These are phyloP conservation scores for Septoria linicola DNA, from an alignment of 2,329 filamentous ascomycete species.

Conservation along the genomic window DNA sequence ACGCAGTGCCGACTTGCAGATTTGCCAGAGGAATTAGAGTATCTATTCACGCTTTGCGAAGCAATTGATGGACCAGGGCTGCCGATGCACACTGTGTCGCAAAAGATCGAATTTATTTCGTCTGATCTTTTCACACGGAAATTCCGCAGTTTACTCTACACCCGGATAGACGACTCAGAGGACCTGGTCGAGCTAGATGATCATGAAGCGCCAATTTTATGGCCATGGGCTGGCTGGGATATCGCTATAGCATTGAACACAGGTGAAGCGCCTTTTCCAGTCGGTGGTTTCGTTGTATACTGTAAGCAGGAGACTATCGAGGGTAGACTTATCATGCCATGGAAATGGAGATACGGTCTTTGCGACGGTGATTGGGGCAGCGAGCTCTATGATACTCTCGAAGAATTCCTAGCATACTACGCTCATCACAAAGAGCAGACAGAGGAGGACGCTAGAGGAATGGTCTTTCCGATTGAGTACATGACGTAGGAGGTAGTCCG, in stretches of 20 bases:
- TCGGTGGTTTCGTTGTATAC: background rate
- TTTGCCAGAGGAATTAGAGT: slow-evolving; percentile 5
- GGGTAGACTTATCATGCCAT: background rate
- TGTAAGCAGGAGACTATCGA: background rate
- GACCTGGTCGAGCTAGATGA: too few species aligned
- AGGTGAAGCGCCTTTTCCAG: background rate
- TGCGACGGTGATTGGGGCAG: slow-evolving; percentile 3
- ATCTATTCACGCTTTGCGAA: background rate
- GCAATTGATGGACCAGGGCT: background rate
- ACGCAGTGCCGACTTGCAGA: background rate
- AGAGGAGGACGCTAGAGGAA: background rate
- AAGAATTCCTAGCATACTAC: slow-evolving; percentile 5
- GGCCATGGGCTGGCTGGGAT: background rate
- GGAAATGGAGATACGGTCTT: slow-evolving; percentile 9
- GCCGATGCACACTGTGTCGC: background rate
- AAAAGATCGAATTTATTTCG: background rate
- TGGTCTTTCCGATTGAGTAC: background rate
- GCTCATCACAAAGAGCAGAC: background rate
- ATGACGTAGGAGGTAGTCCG: too few species aligned
- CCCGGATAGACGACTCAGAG: too few species aligned
- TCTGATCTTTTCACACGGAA: too few species aligned
- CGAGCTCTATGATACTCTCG: slow-evolving; percentile 2
- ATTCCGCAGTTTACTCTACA: too few species aligned
- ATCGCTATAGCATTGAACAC: background rate
- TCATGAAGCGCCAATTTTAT: too few species aligned